These are phyloP conservation scores for Ceratobasidium sp. DNA, from an alignment of 1,284 basidiomycete species.

Conservation along the genomic window DNA sequence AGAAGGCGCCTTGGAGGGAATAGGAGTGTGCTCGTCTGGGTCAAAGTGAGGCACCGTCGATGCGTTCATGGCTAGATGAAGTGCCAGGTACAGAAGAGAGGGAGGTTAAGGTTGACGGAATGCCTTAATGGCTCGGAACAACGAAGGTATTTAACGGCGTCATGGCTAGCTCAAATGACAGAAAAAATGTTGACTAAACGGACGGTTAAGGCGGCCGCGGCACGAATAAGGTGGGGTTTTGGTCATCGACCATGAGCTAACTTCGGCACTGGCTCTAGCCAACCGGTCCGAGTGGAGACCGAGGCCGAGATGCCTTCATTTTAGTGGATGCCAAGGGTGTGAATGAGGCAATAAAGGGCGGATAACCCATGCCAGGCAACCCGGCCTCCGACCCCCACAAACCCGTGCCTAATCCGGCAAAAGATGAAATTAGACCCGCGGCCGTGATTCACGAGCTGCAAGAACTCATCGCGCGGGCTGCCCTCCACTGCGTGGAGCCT, in stretches of 20 bases:
- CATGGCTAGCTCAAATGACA: too few species aligned
- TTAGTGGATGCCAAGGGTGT: background rate
- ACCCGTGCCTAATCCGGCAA: too few species aligned
- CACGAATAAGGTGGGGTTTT: conserved; percentile 25
- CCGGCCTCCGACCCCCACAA: too few species aligned
- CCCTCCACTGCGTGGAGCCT: conserved; percentile 1
- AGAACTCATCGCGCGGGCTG: too few species aligned
- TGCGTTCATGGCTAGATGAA: conserved; percentile 23
- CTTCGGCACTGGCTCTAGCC: too few species aligned
- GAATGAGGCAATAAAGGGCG: too few species aligned
- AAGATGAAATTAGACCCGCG: too few species aligned
- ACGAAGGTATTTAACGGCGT: conserved; percentile 14
- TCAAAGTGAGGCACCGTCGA: conserved; percentile 29
- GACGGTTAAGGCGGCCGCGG: conserved; percentile 19
- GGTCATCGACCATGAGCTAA: conserved; percentile 9
- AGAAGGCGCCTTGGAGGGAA: conserved; percentile 41
- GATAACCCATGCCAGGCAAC: too few species aligned
- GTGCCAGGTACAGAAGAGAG: conserved; percentile 8
- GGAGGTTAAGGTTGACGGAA: conserved; percentile 1
- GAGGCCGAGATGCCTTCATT: background rate
- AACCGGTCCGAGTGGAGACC: conserved; percentile 2
- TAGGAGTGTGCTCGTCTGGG: conserved; percentile 39
- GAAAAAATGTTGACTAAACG: conserved; percentile 44
- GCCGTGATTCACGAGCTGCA: too few species aligned
- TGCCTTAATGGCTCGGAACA: background rate